A percentile compares a stretch with the other conserved stretches of the same genome.
phyloP scores from a whole-genome alignment of 208 protist species.

The Trichomonas tenax region DNA sequence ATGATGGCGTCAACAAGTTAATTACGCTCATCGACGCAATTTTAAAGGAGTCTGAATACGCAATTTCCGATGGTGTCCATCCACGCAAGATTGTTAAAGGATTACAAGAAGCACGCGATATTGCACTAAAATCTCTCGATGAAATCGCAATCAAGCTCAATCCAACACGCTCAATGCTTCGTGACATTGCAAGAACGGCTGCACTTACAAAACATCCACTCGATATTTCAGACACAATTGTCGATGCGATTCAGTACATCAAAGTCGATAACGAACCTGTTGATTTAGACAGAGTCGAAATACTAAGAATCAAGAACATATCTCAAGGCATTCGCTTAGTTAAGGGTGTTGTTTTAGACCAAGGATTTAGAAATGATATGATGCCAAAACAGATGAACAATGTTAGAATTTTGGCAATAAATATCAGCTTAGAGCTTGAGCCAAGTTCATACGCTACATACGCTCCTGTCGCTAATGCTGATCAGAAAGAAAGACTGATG shows the following conservation, averaged over 20 bases:
- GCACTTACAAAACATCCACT: background rate
- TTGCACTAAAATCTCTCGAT: background rate
- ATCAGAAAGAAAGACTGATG: background rate
- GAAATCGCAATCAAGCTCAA: background rate
- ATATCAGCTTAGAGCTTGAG: background rate
- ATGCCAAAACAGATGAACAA: background rate
- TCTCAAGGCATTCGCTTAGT: background rate
- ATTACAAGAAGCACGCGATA: background rate
- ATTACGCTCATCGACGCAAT: background rate
- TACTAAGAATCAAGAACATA: background rate
- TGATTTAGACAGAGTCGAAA: background rate
- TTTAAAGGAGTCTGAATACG: background rate
- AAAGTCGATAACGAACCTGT: background rate
- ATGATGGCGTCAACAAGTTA: background rate
- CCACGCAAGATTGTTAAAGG: constrained; percentile 8
- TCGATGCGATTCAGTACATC: background rate
- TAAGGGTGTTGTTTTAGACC: background rate
- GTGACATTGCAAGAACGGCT: background rate
- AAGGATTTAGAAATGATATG: background rate
- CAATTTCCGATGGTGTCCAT: background rate
- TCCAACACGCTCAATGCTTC: background rate
- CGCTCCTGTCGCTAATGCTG: background rate
- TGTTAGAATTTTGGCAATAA: background rate
- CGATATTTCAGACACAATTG: background rate
- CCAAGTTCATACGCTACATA: background rate